A percentile compares a stretch with the other conserved stretches of the same genome.
These are phyloP conservation scores for Myriosclerotinia curreyana DNA, from an alignment of 2,329 filamentous ascomycete genomes.

Conservation along the genomic window DNA sequence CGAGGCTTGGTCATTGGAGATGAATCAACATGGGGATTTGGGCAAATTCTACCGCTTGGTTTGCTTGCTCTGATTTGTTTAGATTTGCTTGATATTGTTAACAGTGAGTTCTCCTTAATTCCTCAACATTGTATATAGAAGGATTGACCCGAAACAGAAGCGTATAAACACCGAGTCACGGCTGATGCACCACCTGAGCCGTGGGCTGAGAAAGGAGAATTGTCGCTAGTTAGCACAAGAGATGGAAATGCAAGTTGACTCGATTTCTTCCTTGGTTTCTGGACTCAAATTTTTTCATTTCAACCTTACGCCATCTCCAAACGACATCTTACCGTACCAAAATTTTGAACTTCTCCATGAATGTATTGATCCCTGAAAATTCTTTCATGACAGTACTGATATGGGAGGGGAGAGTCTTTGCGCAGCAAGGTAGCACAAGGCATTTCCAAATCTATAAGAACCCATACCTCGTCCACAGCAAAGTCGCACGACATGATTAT, in stretches of 20 bases:
- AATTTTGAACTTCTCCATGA: no score
- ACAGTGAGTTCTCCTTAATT: constrained; percentile 16
- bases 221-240: not conserved
- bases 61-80: constrained; percentile 23
- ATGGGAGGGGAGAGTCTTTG: no score
- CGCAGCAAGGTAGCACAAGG: no score
- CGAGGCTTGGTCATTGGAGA: constrained; percentile 17
- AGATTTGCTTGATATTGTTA: constrained; percentile 23
- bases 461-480: no score
- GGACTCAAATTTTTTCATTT: not conserved
- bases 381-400: no score
- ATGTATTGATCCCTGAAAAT: no score
- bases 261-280: not conserved
- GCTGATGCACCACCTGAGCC: no score
- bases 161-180: constrained; percentile 5
- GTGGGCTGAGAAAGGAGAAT: not conserved
- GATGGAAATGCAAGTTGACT: not conserved
- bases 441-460: no score
- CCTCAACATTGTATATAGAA: not conserved
- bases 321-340: no score
- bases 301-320: not conserved
- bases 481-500: no score
- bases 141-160: constrained; percentile 7
- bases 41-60: constrained; percentile 25
- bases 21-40: constrained; percentile 26